phyloP scores from a whole-genome alignment of 169 alveolate species.

The Ichthyophthirius multifiliis region DNA sequence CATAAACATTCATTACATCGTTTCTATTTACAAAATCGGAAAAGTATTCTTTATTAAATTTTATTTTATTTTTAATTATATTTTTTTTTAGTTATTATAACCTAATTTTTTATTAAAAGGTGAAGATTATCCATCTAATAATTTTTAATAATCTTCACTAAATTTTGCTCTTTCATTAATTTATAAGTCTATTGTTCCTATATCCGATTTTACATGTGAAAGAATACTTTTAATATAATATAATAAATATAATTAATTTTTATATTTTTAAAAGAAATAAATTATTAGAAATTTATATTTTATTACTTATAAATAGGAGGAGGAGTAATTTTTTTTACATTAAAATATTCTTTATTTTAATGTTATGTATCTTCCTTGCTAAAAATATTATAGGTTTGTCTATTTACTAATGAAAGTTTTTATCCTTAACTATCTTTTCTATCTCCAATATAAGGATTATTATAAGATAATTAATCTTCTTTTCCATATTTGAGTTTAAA shows the following conservation, averaged over 20 bases:
- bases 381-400: not conserved
- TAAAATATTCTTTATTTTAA: not conserved
- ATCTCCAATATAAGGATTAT: not conserved
- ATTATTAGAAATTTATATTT: not conserved
- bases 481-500: not conserved
- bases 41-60: conserved; percentile 9
- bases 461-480: not conserved
- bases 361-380: not conserved
- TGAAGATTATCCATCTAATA: not conserved
- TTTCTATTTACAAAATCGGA: conserved; percentile 39
- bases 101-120: not conserved
- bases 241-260: not conserved
- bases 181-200: not conserved
- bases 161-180: conserved; percentile 5
- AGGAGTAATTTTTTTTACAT: not conserved
- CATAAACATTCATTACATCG: conserved; percentile 35
- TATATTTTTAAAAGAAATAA: not conserved
- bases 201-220: not conserved
- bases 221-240: not conserved
- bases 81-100: too few relatives aligned
- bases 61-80: not conserved
- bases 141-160: not conserved
- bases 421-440: not conserved
- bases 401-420: not conserved
- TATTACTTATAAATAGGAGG: not conserved